A percentile compares a stretch with the other conserved stretches of the same genome.
Evolutionary conservation across 2,329 filamentous ascomycete species (phyloP).

Genomic region (Alternaria dauci): DNA sequence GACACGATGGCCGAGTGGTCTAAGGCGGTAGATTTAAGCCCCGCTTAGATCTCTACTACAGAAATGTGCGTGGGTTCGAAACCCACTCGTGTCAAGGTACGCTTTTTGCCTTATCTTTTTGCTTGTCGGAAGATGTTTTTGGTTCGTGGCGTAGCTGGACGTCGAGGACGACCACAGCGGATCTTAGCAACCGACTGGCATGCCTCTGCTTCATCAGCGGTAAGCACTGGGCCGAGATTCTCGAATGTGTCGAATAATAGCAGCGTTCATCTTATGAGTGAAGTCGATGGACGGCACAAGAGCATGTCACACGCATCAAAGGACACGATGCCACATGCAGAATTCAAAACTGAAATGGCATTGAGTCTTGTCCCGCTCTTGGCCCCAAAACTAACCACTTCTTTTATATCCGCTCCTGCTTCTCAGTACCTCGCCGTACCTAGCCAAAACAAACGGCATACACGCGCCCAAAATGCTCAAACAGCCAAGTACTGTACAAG

Average conservation of each 20-base stretch:
- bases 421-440: conserved; percentile 21
- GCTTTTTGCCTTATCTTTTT: too few species aligned
- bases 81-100: conserved; percentile 36
- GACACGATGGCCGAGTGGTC: conserved; percentile 46
- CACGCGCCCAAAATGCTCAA: conserved; percentile 14
- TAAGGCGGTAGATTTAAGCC: conserved; percentile 48
- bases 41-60: conserved; percentile 38
- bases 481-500: conserved; percentile 19
- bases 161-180: too few species aligned
- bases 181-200: too few species aligned
- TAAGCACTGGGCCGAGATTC: too few species aligned
- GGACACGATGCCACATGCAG: background rate
- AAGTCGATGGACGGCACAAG: too few species aligned
- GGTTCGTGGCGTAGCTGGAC: too few species aligned
- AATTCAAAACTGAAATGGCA: background rate
- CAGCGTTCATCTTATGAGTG: too few species aligned
- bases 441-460: conserved; percentile 26
- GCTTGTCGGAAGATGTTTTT: too few species aligned
- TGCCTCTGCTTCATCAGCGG: too few species aligned
- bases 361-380: background rate
- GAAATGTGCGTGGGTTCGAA: conserved; percentile 47
- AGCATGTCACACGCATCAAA: too few species aligned
- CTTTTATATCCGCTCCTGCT: conserved; percentile 22
- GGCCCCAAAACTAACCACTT: background rate
- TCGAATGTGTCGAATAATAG: too few species aligned